Conservation (phyloP, 345 rosid genomes). For the Boechera retrofracta region DNA sequence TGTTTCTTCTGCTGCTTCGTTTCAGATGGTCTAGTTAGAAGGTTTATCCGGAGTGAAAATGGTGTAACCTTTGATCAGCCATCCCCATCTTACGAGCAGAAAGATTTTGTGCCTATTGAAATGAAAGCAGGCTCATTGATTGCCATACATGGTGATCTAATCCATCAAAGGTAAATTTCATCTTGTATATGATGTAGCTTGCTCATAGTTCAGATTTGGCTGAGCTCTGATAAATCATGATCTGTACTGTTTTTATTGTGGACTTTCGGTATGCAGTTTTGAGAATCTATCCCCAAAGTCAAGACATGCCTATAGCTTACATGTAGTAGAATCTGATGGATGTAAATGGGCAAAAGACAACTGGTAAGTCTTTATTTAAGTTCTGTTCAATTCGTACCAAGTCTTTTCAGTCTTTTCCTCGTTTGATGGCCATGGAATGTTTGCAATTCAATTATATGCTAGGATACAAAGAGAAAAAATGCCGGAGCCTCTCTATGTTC, state of each 20-base stretch:
- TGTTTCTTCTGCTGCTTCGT: conserved; percentile 8
- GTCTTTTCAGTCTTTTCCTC: not conserved
- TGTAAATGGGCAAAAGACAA: conserved; percentile 89
- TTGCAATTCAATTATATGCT: conserved; percentile 31
- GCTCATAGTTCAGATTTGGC: conserved; percentile 2
- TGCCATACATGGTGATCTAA: conserved; percentile 85
- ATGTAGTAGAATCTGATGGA: conserved; percentile 87
- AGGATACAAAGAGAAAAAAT: conserved; percentile 82
- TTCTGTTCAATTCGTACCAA: conserved; percentile 6
- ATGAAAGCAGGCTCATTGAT: conserved; percentile 93
- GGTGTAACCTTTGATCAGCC: conserved; percentile 82
- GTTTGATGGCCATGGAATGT: not conserved
- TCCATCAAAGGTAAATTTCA: conserved; percentile 80
- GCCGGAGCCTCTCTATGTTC: conserved; percentile 75
- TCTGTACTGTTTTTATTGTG: conserved; percentile 16
- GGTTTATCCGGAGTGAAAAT: conserved; percentile 76
- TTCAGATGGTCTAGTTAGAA: conserved; percentile 90
- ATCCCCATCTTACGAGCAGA: conserved; percentile 76
- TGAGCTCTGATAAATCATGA: not conserved
- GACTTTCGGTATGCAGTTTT: conserved; percentile 52
- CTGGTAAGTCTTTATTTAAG: conserved; percentile 55
- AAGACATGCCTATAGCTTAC: conserved; percentile 96
- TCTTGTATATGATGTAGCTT: conserved; percentile 10
- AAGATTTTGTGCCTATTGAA: conserved; percentile 85
- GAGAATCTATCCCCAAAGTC: conserved; percentile 81